A percentile compares a stretch with the other conserved stretches of the same genome.
Conservation (phyloP, 805 yeast species). For the Candida chilensis region DNA sequence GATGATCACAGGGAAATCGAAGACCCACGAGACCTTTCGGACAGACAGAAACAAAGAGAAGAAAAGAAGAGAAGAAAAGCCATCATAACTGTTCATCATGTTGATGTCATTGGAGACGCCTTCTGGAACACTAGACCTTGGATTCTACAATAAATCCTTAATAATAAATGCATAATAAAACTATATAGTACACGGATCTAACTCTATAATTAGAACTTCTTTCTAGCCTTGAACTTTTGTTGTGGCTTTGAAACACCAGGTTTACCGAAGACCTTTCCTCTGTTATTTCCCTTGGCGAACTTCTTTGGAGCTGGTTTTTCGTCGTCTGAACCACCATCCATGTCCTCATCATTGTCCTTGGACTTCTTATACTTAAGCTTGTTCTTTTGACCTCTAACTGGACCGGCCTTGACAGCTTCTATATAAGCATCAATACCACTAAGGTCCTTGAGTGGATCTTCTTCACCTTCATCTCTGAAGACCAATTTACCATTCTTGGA, state of each 20-base stretch:
- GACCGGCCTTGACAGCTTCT: constrained; percentile 90
- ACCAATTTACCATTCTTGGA: constrained; percentile 63
- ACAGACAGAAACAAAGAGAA: constrained; percentile 40
- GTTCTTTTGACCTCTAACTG: constrained; percentile 88
- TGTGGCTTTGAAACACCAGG: constrained; percentile 24
- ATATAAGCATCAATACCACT: constrained; percentile 83
- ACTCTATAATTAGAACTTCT: constrained; percentile 41
- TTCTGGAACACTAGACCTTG: constrained; percentile 51
- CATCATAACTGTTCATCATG: constrained; percentile 33
- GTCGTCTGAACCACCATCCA: constrained; percentile 39
- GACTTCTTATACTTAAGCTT: constrained; percentile 79
- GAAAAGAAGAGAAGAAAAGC: constrained; percentile 42
- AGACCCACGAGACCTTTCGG: constrained; percentile 9
- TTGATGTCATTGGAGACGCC: constrained; percentile 53
- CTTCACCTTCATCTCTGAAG: constrained; percentile 43
- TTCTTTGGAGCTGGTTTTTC: constrained; percentile 13
- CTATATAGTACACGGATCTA: too few species aligned
- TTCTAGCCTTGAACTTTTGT: constrained; percentile 48
- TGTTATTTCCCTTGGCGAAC: too few species aligned
- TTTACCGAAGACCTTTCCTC: constrained; percentile 9
- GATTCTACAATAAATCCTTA: constrained; percentile 6
- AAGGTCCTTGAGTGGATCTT: constrained; percentile 37
- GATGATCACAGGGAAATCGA: constrained; percentile 5
- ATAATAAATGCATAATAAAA: neutral
- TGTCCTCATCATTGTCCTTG: constrained; percentile 39